Conservation (phyloP, 257 asterid genomes). For the Solanum sejunctum region DNA sequence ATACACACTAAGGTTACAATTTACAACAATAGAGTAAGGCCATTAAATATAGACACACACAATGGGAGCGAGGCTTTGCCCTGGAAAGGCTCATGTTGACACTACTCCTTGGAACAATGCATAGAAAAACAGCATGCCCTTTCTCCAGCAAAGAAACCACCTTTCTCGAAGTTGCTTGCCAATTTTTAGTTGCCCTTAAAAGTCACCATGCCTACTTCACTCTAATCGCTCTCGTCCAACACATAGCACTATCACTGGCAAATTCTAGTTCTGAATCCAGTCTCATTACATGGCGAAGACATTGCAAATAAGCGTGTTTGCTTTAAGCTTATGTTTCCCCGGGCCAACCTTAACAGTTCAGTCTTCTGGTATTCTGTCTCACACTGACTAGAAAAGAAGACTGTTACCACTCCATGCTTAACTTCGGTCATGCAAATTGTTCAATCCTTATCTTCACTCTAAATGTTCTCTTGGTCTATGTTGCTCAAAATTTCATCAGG, state of each 20-base stretch:
- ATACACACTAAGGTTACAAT: not conserved
- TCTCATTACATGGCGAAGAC: not conserved
- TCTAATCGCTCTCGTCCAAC: not conserved
- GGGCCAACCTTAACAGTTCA: not conserved
- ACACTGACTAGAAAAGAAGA: not conserved
- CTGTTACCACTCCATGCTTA: not conserved
- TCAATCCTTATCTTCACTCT: not conserved
- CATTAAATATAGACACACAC: not conserved
- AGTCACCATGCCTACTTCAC: not conserved
- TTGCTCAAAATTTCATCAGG: no score
- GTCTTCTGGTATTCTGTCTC: not conserved
- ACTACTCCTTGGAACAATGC: not conserved
- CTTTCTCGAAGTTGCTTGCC: not conserved
- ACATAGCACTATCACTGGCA: not conserved
- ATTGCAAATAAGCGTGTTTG: not conserved
- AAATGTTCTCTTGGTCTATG: not conserved
- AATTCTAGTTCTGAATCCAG: not conserved
- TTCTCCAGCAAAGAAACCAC: not conserved
- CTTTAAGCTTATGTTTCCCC: not conserved
- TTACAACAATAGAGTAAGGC: not conserved
- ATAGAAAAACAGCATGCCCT: not conserved
- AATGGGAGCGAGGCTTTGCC: not conserved
- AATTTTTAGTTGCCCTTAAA: not conserved
- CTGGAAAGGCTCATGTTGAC: not conserved
- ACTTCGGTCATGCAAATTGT: not conserved